phyloP scores from a whole-genome alignment of 345 rosid genomes.

The Brassica incana region DNA sequence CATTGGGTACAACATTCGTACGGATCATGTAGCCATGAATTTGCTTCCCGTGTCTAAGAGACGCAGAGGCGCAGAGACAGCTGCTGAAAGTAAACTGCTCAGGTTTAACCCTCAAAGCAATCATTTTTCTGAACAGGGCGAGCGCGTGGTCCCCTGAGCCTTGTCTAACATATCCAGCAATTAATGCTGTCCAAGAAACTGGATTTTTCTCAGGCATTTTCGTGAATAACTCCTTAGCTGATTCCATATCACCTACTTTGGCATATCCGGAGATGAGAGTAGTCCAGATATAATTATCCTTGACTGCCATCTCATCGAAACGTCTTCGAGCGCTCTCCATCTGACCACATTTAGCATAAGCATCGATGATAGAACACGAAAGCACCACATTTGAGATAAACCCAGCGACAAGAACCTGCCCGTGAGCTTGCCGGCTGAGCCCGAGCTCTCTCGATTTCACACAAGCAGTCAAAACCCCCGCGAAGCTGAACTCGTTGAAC shows the following conservation, averaged over 20 bases:
- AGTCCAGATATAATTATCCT: conserved; percentile 71
- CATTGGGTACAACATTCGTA: conserved; percentile 53
- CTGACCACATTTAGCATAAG: conserved; percentile 66
- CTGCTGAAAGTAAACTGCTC: conserved; percentile 83
- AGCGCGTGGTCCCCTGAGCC: conserved; percentile 55
- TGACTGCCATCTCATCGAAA: conserved; percentile 66
- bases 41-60: conserved; percentile 69
- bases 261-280: conserved; percentile 74
- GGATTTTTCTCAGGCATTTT: conserved; percentile 66
- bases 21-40: conserved; percentile 62
- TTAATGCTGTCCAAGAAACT: conserved; percentile 77
- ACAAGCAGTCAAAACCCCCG: conserved; percentile 62
- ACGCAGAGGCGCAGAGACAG: conserved; percentile 73
- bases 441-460: conserved; percentile 49
- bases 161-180: conserved; percentile 69
- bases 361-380: conserved; percentile 56
- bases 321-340: conserved; percentile 54
- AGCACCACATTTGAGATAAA: conserved; percentile 58
- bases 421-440: conserved; percentile 67
- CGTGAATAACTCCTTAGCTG: conserved; percentile 54
- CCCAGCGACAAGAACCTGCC: conserved; percentile 71
- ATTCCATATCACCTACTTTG: conserved; percentile 59
- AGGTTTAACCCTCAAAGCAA: conserved; percentile 47
- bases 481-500: conserved; percentile 65
- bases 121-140: conserved; percentile 55